These are phyloP conservation scores for Flammula alnicola DNA, from an alignment of 1,284 basidiomycete genomes.

Conservation along the genomic window DNA sequence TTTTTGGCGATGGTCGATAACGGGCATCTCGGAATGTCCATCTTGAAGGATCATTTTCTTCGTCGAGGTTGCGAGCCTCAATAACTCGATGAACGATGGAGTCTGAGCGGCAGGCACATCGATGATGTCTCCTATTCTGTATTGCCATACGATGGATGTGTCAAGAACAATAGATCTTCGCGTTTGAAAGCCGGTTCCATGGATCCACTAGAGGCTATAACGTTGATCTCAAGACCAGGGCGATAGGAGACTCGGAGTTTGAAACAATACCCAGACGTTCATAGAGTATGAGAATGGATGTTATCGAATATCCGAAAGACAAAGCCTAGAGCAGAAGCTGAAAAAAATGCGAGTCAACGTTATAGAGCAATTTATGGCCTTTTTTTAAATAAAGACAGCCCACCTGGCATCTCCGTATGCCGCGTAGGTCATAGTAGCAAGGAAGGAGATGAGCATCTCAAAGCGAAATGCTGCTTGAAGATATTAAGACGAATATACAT, in stretches of 20 bases:
- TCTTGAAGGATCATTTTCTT: too few species aligned
- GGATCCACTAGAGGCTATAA: constrained; percentile 68
- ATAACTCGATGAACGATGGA: constrained; percentile 95
- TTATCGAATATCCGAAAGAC: constrained; percentile 89
- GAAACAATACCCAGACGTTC: constrained; percentile 89
- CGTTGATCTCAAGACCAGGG: constrained; percentile 84
- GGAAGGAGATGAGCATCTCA: too few species aligned
- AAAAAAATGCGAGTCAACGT: too few species aligned
- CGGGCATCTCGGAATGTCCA: too few species aligned
- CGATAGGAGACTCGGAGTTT: constrained; percentile 95
- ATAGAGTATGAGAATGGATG: constrained; percentile 96
- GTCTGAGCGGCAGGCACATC: constrained; percentile 85
- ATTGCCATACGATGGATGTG: constrained; percentile 74
- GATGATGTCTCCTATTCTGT: constrained; percentile 91
- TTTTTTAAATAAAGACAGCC: too few species aligned
- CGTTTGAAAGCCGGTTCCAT: constrained; percentile 98
- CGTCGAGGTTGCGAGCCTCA: constrained; percentile 73
- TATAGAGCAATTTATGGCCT: too few species aligned
- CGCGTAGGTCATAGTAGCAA: too few species aligned
- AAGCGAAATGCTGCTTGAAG: too few species aligned
- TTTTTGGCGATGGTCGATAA: background rate
- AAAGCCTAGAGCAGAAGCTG: constrained; percentile 87
- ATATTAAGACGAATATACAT: too few species aligned
- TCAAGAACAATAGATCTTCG: constrained; percentile 93
- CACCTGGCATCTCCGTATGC: too few species aligned